These are phyloP conservation scores for Polytolypa hystricis DNA, from an alignment of 2,329 filamentous ascomycete genomes.

Conservation along the genomic window DNA sequence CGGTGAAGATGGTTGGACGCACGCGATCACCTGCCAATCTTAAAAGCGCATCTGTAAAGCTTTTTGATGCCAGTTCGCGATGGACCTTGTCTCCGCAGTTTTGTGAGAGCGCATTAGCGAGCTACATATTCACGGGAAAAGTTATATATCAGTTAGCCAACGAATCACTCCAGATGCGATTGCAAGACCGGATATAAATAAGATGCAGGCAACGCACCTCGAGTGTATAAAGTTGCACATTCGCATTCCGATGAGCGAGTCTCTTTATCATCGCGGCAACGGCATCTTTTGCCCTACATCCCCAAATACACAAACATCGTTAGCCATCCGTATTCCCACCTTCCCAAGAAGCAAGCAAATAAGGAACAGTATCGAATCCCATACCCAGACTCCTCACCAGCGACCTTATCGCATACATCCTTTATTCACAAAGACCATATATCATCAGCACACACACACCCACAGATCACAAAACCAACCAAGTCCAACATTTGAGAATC, in stretches of 20 bases:
- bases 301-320: slow-evolving; percentile 4
- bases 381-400: slow-evolving; percentile 39
- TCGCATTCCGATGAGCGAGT: slow-evolving; percentile 84
- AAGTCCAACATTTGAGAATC: not conserved
- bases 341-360: not conserved
- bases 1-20: slow-evolving; percentile 12
- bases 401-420: slow-evolving; percentile 52
- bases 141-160: slow-evolving; percentile 1
- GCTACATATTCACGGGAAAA: slow-evolving; percentile 33
- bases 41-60: slow-evolving; percentile 87
- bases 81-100: slow-evolving; percentile 83
- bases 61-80: slow-evolving; percentile 78
- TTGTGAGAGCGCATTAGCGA: slow-evolving; percentile 82
- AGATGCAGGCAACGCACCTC: slow-evolving; percentile 44
- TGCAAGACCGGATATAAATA: not conserved
- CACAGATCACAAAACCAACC: not conserved
- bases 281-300: slow-evolving; percentile 59
- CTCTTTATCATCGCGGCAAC: slow-evolving; percentile 86
- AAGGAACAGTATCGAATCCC: slow-evolving; percentile 7
- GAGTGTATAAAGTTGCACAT: slow-evolving; percentile 89
- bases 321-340: slow-evolving; percentile 10
- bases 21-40: slow-evolving; percentile 78
- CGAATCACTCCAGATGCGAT: not conserved
- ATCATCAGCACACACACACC: slow-evolving; percentile 7
- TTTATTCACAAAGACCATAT: slow-evolving; percentile 19